Conservation (phyloP, 106 monocot species). For the Dendrobium officinale region DNA sequence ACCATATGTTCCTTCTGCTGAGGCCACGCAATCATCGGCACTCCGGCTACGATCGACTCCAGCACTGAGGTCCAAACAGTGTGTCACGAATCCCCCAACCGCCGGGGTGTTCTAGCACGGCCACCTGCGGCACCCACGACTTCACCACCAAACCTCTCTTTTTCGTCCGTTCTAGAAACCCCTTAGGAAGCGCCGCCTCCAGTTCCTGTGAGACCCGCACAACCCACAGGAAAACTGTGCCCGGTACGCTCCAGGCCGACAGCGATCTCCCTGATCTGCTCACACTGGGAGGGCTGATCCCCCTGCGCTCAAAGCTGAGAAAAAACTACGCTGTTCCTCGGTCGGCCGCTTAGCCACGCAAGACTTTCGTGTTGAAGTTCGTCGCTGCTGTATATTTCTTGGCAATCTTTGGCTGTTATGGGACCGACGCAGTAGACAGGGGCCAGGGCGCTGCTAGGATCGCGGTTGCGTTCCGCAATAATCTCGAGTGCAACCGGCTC, state of each 20-base stretch:
- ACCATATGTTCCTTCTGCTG: conserved; percentile 68
- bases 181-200: conserved; percentile 39
- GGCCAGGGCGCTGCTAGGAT: conserved; percentile 15
- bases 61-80: conserved; percentile 66
- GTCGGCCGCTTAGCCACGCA: conserved; percentile 54
- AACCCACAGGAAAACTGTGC: conserved; percentile 70
- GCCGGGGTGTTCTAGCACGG: conserved; percentile 42
- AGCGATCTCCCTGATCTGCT: conserved; percentile 56
- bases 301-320: conserved; percentile 65
- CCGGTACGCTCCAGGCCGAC: conserved; percentile 52
- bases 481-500: conserved; percentile 27
- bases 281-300: conserved; percentile 27
- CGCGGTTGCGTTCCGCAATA: conserved; percentile 18
- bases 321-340: conserved; percentile 61
- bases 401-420: conserved; percentile 10
- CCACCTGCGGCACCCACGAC: conserved; percentile 63
- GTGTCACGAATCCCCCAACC: conserved; percentile 64
- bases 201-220: conserved; percentile 44
- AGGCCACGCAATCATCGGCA: conserved; percentile 69
- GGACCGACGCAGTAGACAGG: conserved; percentile 50
- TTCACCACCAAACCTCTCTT: conserved; percentile 43
- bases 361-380: conserved; percentile 22
- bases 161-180: conserved; percentile 46
- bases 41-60: conserved; percentile 50
- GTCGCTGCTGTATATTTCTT: neutral